Percentiles rank a stretch among this genome's conserved stretches.
phyloP scores from a whole-genome alignment of 371 early-diverging fungal species.

The Mucor irregularis region DNA sequence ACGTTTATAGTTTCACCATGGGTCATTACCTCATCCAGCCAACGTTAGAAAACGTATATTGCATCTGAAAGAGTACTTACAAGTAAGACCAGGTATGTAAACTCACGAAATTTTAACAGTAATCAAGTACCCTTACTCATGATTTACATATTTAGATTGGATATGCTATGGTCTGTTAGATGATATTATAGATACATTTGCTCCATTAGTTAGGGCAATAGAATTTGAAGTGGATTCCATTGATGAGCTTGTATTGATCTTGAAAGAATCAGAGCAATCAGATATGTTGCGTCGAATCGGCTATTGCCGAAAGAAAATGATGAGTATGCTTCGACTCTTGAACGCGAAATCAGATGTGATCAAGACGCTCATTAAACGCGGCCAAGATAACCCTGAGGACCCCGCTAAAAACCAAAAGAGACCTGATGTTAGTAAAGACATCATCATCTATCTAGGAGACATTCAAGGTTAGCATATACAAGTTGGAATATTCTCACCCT shows the following conservation, averaged over 20 bases:
- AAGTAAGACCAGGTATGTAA: constrained; percentile 53
- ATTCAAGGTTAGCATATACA: constrained; percentile 63
- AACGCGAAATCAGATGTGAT: constrained; percentile 79
- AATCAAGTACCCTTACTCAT: too few species aligned
- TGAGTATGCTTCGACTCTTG: constrained; percentile 69
- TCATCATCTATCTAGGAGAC: constrained; percentile 84
- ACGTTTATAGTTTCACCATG: constrained; percentile 66
- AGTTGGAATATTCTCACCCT: background rate
- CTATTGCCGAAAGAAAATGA: constrained; percentile 75
- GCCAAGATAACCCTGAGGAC: constrained; percentile 32
- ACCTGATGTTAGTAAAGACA: constrained; percentile 50
- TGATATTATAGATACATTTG: constrained; percentile 82
- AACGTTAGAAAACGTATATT: constrained; percentile 75
- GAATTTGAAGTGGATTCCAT: constrained; percentile 88
- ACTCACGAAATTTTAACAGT: constrained; percentile 26
- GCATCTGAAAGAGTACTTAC: constrained; percentile 61
- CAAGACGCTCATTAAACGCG: constrained; percentile 73
- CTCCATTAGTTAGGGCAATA: constrained; percentile 70
- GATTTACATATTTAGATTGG: constrained; percentile 84
- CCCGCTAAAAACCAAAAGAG: background rate
- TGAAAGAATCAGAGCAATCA: constrained; percentile 82
- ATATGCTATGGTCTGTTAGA: constrained; percentile 84
- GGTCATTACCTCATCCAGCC: constrained; percentile 65
- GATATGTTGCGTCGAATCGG: constrained; percentile 89
- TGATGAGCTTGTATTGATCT: constrained; percentile 85